Base-by-base conservation (phyloP, 176 grass and related monocot species). In the Aegilops speltoides region DNA sequence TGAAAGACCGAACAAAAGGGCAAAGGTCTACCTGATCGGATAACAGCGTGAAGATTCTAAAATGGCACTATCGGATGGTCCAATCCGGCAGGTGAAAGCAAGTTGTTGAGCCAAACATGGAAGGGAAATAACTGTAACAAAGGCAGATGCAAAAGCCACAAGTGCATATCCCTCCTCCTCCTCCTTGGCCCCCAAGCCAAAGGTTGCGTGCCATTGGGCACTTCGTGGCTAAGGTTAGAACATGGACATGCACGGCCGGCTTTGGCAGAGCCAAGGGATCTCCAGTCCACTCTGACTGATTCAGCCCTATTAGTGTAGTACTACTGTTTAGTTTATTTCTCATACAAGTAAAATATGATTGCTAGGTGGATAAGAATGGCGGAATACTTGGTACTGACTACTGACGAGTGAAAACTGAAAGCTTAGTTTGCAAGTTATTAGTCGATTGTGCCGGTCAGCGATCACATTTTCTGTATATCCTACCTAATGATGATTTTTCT, bases 41-140 rank as follows among this genome's bases (percentile, higher is more conserved):
- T 91, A 84, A 81, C 89, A 6, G 48, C n/a, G 60, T 38, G 23
- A 63, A 80, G 89, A 88, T 88, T 84, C 85, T 31, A 76, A 84
- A 81, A 80, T 29, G 15, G 65, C 59, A 16, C 65, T 10, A 14
- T 28, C 76, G 26, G 76, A 67, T 79, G 81, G 68, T 80, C 76
- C 89, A 76, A 68, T 80, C 68, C 61, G 17, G 37, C 81, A 12
- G 48, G 85, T 67, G 60, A 84, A 59, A 80, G 61, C 68, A 87
- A 22, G 23, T 63, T 74, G 81, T 69, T 84, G 60, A 20, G 54
- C 77, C 77, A 81, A 80, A 70, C 69, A 91, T 77, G 61, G 85
- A 84, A 80, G 4, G 62, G 62, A 81, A 50, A 80, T 37, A 60
- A 76, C 62, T 69, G 68, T 31, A 80, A 84, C 70, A 75, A 87